Evolutionary conservation across 306 rosid species (phyloP), one percentile per base, ranked within the genome.

Genomic region (Lathyrus tuberosus): DNA sequence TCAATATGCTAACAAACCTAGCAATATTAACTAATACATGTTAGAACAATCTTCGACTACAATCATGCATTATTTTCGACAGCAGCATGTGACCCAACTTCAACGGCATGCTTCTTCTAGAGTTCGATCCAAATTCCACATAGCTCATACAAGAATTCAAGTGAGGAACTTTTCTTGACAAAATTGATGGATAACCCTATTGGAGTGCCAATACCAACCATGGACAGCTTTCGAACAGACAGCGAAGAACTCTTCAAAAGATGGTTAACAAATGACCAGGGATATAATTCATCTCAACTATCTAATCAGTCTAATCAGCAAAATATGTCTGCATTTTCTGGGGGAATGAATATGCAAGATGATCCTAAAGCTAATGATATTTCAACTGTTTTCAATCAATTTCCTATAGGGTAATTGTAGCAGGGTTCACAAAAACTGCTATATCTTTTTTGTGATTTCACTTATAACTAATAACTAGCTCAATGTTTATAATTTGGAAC

Each of bases 241-340:
- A 89, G 98, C 12, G 98, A 92, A 69, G 98, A 92, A 77, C 98
- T 92, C 78, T 92, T 92, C 82, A 92, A 81, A 73, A 86, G 91
- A 73, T 92, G 98, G 98, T 85, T 92, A 18, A 92, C 92, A 78
- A 86, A 83, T 80, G 98, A 90, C 72, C 86, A 84, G 82, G 71
- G n/a, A n/a, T n/a, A n/a, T n/a, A n/a, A n/a, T n/a, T n/a, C n/a
- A n/a, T n/a, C n/a, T n/a, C n/a, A n/a, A n/a, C n/a, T n/a, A n/a
- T n/a, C n/a, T n/a, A n/a, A n/a, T n/a, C n/a, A n/a, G n/a, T n/a
- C n/a, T n/a, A n/a, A n/a, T n/a, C n/a, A n/a, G n/a, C n/a, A n/a
- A n/a, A n/a, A n/a, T n/a, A n/a, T n/a, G n/a, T n/a, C n/a, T n/a
- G n/a, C n/a, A n/a, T n/a, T n/a, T n/a, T n/a, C n/a, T n/a, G n/a